phyloP scores from a whole-genome alignment of 306 rosid species.

The Trichosanthes truncata region DNA sequence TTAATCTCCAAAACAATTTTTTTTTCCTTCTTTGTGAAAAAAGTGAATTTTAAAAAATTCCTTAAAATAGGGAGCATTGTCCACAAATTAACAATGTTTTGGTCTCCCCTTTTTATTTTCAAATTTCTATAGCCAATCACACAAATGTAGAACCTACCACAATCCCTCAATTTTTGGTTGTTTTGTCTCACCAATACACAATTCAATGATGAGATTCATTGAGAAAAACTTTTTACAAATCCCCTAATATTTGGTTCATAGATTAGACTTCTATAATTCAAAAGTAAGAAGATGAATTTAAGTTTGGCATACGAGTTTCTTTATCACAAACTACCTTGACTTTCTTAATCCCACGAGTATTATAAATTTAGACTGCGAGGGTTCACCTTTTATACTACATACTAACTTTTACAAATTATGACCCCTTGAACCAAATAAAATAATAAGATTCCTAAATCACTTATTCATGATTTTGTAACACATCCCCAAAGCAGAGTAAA shows the following conservation, averaged over 20 bases:
- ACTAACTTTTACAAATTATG: not conserved
- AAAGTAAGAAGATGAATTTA: not conserved
- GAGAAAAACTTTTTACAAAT: too few species aligned
- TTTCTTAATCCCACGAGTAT: too few species aligned
- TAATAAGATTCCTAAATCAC: too few species aligned
- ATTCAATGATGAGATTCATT: not conserved
- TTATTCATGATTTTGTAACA: too few species aligned
- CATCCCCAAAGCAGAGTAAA: too few species aligned
- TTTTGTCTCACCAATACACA: not conserved
- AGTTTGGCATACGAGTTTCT: not conserved
- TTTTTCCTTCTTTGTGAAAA: not conserved
- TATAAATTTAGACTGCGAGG: not conserved
- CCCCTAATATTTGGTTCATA: not conserved
- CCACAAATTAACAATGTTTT: not conserved
- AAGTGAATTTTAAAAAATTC: not conserved
- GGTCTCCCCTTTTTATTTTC: not conserved
- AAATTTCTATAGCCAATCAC: not conserved
- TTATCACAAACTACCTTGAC: not conserved
- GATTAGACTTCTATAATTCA: not conserved
- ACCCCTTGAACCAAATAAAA: too few species aligned
- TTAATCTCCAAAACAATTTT: not conserved
- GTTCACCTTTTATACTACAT: too few species aligned
- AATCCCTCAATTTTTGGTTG: constrained; percentile 1
- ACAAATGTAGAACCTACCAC: not conserved
- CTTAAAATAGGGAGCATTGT: not conserved